A percentile compares a stretch with the other conserved stretches of the same genome.
Conservation (phyloP, 345 rosid species). For the Acer campestre region DNA sequence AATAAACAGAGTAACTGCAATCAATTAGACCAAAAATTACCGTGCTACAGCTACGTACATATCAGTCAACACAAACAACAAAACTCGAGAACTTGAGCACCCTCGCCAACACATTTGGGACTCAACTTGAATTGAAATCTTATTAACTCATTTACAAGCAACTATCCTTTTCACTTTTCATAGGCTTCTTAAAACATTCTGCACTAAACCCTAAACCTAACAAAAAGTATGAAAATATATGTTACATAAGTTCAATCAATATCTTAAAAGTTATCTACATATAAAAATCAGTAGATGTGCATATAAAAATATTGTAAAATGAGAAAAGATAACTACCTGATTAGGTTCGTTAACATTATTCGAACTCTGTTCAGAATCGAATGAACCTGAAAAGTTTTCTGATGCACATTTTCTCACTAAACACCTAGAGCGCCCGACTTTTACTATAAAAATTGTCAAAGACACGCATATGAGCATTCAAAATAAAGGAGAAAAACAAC, state of each 20-base stretch:
- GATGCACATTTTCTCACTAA: conserved; percentile 43
- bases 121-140: not conserved
- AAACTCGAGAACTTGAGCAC: not conserved
- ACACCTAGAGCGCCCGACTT: conserved; percentile 38
- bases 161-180: not conserved
- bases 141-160: not conserved
- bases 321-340: conserved; percentile 34
- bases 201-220: too few species aligned
- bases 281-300: not conserved
- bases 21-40: not conserved
- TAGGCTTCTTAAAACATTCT: not conserved
- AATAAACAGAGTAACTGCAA: conserved; percentile 10
- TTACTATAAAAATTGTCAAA: not conserved
- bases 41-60: conserved; percentile 1
- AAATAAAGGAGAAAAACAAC: not conserved
- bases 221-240: too few species aligned
- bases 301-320: not conserved
- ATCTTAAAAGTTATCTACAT: not conserved
- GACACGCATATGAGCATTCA: not conserved
- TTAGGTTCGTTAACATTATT: conserved; percentile 32
- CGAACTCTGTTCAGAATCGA: conserved; percentile 29
- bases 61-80: conserved; percentile 15
- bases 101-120: not conserved
- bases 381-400: conserved; percentile 42
- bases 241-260: not conserved